Percentiles rank a stretch among this genome's conserved stretches.
Conservation (phyloP, 495 filamentous ascomycete species). For the Aspergillus sparsus region DNA sequence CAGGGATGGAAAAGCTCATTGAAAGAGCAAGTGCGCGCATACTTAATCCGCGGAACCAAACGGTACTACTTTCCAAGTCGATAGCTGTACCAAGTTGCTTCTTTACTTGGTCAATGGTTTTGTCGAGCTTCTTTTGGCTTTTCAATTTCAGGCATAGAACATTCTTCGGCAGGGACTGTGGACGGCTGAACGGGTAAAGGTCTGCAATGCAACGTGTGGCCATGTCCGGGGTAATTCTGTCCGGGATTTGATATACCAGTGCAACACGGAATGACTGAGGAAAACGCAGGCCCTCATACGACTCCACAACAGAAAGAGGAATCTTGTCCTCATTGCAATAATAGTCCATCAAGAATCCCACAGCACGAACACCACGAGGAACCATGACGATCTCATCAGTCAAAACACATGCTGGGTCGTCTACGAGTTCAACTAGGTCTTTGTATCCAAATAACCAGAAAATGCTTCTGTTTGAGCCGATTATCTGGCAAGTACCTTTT, state of each 20-base stretch:
- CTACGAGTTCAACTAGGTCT: constrained; percentile 1
- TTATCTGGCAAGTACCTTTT: constrained; percentile 2
- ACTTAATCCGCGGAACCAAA: not conserved
- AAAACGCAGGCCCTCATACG: not conserved
- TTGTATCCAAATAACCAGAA: constrained; percentile 10
- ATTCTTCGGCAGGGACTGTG: constrained; percentile 2
- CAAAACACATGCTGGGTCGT: constrained; percentile 9
- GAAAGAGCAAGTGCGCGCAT: not conserved
- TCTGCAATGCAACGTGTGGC: not conserved
- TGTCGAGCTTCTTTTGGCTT: not conserved
- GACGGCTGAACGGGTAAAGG: constrained; percentile 10
- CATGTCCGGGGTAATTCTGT: too few species aligned
- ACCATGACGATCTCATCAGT: not conserved
- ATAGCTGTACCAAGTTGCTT: not conserved
- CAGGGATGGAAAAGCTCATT: not conserved
- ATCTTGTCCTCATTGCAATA: constrained; percentile 6
- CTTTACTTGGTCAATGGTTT: not conserved
- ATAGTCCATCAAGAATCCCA: constrained; percentile 5
- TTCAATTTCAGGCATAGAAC: constrained; percentile 1
- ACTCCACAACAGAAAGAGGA: not conserved
- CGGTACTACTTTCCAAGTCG: not conserved
- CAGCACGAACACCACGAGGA: not conserved
- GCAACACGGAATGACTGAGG: too few species aligned
- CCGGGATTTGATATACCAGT: too few species aligned
- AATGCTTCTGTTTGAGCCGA: constrained; percentile 12